Conservation (phyloP, 225 moss, liverwort and hornwort species). For the Physcomitrium patens region DNA sequence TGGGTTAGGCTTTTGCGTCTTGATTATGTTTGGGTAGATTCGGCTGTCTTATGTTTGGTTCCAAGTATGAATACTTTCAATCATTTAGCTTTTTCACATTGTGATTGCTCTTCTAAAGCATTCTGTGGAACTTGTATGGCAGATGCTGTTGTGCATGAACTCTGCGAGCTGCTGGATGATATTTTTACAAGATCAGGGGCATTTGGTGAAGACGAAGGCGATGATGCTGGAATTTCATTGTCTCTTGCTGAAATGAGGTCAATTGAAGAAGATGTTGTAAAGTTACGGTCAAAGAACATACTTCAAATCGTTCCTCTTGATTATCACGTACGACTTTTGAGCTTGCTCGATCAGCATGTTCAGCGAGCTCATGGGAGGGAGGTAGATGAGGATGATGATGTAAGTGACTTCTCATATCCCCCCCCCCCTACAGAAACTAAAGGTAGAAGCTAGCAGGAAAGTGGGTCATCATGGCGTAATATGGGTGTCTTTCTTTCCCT, state of each 20-base stretch:
- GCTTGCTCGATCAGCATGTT: constrained; percentile 86
- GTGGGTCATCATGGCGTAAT: neutral
- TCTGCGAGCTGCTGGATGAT: constrained; percentile 87
- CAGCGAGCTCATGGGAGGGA: constrained; percentile 67
- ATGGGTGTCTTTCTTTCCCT: constrained; percentile 5
- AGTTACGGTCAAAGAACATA: constrained; percentile 73
- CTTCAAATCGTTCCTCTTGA: constrained; percentile 68
- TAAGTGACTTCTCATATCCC: constrained; percentile 39
- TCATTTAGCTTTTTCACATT: neutral
- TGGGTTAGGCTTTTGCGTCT: neutral
- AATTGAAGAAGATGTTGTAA: constrained; percentile 69
- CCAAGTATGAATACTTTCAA: no score
- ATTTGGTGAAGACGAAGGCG: constrained; percentile 77
- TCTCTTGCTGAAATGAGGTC: constrained; percentile 75
- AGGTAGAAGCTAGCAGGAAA: neutral
- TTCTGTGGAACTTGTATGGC: constrained; percentile 24
- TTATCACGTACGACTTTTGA: constrained; percentile 72
- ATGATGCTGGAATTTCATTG: constrained; percentile 64
- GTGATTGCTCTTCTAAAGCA: constrained; percentile 10
- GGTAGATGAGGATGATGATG: constrained; percentile 84
- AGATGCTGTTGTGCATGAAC: constrained; percentile 62
- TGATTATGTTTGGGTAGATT: neutral
- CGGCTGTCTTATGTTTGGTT: neutral
- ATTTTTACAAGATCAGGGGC: constrained; percentile 73
- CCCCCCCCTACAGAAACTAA: neutral